Conservation (phyloP, 1,284 basidiomycete genomes). For the Microbotryum silenes-acaulis region DNA sequence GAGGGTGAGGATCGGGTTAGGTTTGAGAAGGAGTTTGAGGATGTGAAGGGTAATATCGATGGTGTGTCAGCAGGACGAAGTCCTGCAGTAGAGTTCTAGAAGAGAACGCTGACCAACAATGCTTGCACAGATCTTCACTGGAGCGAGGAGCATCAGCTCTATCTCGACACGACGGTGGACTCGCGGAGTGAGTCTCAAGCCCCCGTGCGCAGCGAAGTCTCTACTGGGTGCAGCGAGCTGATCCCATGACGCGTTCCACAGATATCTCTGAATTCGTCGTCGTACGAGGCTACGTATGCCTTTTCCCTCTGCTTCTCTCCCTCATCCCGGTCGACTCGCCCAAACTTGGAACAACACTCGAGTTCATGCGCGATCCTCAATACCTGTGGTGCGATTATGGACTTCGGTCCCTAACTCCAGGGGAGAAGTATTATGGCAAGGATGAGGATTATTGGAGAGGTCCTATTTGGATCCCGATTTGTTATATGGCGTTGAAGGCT, state of each 20-base stretch:
- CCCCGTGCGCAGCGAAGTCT: too few relatives aligned
- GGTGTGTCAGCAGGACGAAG: conserved; percentile 46
- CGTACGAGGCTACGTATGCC: conserved; percentile 66
- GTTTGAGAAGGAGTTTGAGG: conserved; percentile 66
- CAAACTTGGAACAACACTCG: conserved; percentile 67
- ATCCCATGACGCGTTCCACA: too few relatives aligned
- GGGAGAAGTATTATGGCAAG: conserved; percentile 76
- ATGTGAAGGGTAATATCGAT: conserved; percentile 57
- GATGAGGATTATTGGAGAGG: conserved; percentile 96
- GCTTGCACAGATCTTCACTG: conserved; percentile 69
- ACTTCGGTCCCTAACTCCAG: conserved; percentile 56
- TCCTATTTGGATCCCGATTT: conserved; percentile 94
- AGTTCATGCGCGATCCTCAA: conserved; percentile 66
- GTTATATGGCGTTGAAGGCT: conserved; percentile 73
- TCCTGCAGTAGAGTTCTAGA: neutral
- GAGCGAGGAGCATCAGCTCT: conserved; percentile 81
- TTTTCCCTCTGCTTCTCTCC: conserved; percentile 81
- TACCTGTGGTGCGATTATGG: conserved; percentile 87
- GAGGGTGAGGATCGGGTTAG: conserved; percentile 61
- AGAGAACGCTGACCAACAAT: neutral
- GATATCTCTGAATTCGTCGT: too few relatives aligned
- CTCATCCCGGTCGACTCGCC: conserved; percentile 67
- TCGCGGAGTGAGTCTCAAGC: conserved; percentile 56
- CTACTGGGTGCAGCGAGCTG: too few relatives aligned
- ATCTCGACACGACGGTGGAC: conserved; percentile 77